Evolutionary conservation across 352 stramenopile species (phyloP), one percentile per base, ranked within the genome.

Genomic region (Pythium myriotylum): DNA sequence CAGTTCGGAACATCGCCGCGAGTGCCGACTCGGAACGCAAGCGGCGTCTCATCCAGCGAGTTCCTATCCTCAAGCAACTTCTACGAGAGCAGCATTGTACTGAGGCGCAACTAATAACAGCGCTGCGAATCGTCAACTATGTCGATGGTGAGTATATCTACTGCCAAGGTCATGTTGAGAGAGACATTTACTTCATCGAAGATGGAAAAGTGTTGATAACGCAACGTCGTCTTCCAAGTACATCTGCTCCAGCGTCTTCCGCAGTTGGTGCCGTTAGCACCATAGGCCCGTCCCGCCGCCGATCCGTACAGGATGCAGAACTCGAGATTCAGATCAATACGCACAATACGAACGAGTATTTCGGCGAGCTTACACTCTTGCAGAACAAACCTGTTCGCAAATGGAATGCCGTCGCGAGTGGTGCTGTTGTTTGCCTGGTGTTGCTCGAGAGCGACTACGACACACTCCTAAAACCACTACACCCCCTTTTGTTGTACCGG

Each of bases 101-200:
- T 4, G 69, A 88, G 57, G 67, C 75, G 2, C 65, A 76, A 9
- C 56, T 91, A 14, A 9, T 86, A 2, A 49, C 66, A 20, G 68
- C 77, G 3, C 54, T 91, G 9, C 52, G 62, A 27, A 26, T 74
- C 23, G 53, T 59, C 9, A 67, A 60, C 9, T 90, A 73, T 51
- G 41, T n/a, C 1, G 77, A 88, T 43, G 77, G 75, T 22, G 82
- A 90, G 29, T 85, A 86, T 67, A 81, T 94, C 61, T 87, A 81
- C 49, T 71, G 40, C 14, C 79, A 94, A 59, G 84, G 81, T 14
- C 71, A 90, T 10, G 10, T 51, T 1, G 81, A 86, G 20, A 68
- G 70, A n/a, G 79, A 85, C 19, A 27, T 92, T 6, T 81, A 75
- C 60, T 88, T 94, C 56, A 83, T 94, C 41, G 81, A 92, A 37